phyloP scores from a whole-genome alignment of 208 protist species.

The Naegleria fowleri region DNA sequence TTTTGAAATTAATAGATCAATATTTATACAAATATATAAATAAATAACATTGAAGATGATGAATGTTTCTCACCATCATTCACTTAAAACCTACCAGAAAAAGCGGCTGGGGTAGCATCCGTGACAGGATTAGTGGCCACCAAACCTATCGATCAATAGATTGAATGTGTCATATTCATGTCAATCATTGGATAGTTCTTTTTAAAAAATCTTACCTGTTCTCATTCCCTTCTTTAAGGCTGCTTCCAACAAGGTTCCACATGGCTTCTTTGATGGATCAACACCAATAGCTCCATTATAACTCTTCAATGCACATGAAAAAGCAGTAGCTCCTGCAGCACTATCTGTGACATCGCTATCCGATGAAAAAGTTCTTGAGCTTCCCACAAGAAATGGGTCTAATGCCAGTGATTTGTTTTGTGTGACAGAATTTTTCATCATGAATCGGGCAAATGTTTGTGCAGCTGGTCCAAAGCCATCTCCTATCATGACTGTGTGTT shows the following conservation, averaged over 20 bases:
- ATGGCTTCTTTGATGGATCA: background rate
- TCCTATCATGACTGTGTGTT: background rate
- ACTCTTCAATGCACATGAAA: background rate
- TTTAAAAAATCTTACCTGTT: too few species aligned
- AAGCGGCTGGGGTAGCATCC: constrained; percentile 25
- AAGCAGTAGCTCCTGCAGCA: constrained; percentile 25
- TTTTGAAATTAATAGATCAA: too few species aligned
- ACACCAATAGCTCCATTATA: background rate
- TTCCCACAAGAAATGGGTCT: constrained; percentile 8
- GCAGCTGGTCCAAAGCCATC: constrained; percentile 16
- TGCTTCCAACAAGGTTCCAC: background rate
- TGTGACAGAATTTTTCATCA: background rate
- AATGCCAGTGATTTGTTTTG: background rate
- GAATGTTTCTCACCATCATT: too few species aligned
- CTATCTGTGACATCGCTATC: background rate
- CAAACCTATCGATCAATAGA: too few species aligned
- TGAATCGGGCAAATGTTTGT: background rate
- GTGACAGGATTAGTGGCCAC: background rate
- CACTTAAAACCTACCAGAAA: background rate
- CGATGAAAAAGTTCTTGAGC: background rate
- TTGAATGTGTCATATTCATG: too few species aligned
- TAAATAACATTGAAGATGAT: too few species aligned
- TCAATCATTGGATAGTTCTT: too few species aligned
- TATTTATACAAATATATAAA: too few species aligned
- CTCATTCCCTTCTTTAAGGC: constrained; percentile 8